A percentile compares a stretch with the other conserved stretches of the same genome.
Conservation (phyloP, 768 basidiomycete genomes). For the Chiua virens region DNA sequence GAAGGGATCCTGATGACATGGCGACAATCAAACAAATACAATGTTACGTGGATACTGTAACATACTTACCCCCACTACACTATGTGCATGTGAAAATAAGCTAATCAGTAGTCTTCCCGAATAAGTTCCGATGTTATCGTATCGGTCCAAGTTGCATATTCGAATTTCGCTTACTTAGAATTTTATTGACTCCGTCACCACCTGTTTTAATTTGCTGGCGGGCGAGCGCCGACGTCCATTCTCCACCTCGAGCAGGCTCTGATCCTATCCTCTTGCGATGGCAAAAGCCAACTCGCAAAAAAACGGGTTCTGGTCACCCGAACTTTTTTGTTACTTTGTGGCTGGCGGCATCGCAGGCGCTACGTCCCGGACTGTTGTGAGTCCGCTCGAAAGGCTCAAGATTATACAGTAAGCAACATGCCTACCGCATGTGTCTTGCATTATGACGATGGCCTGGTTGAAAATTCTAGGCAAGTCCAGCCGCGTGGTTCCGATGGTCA, state of each 20-base stretch:
- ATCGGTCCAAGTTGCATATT: too few relatives aligned
- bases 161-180: neutral
- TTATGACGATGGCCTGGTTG: constrained; percentile 1
- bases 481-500: constrained; percentile 58
- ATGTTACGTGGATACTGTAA: too few relatives aligned
- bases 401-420: constrained; percentile 81
- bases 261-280: constrained; percentile 20
- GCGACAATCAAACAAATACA: too few relatives aligned
- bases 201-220: neutral
- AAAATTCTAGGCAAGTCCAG: constrained; percentile 79
- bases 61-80: too few relatives aligned
- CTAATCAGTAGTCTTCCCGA: too few relatives aligned
- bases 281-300: constrained; percentile 21
- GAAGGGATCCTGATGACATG: too few relatives aligned
- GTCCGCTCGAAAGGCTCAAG: constrained; percentile 89
- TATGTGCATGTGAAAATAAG: too few relatives aligned
- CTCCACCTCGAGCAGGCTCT: constrained; percentile 3
- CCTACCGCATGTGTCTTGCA: neutral
- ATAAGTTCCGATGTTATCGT: too few relatives aligned
- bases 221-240: neutral
- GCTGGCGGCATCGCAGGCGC: constrained; percentile 57
- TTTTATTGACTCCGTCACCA: constrained; percentile 12
- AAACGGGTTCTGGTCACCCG: constrained; percentile 31
- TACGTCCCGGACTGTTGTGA: constrained; percentile 88
- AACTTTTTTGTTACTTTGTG: constrained; percentile 48